Evolutionary conservation across 176 grass and related monocot genomes (phyloP).

Genomic region (Rhynchospora breviuscula): DNA sequence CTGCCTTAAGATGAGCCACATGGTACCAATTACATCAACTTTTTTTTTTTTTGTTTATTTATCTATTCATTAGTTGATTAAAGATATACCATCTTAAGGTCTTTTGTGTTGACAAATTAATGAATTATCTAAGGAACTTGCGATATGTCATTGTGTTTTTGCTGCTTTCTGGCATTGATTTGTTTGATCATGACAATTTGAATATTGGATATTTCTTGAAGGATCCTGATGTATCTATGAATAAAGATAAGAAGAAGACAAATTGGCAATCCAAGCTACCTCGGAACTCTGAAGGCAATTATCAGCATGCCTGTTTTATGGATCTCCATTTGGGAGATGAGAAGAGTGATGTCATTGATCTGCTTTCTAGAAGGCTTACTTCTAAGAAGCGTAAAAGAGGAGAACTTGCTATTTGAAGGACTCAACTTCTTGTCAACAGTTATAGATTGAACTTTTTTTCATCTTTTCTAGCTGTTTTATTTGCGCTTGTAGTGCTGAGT

Average conservation of each 20-base stretch:
- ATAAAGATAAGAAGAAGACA: background rate
- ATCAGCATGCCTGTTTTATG: background rate
- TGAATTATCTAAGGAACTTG: no score
- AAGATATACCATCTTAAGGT: background rate
- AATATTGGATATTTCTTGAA: background rate
- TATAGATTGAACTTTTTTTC: background rate
- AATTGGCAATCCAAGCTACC: slow-evolving; percentile 3
- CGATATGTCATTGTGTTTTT: no score
- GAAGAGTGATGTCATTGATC: background rate
- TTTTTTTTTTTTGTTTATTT: background rate
- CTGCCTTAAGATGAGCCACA: background rate
- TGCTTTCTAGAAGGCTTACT: background rate
- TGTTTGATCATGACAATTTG: slow-evolving; percentile 2
- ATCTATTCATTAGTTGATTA: background rate
- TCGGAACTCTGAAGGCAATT: background rate
- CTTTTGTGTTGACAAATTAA: background rate
- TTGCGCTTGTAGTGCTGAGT: background rate
- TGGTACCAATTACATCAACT: background rate
- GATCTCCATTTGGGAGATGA: background rate
- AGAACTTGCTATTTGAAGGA: background rate
- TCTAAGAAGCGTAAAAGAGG: slow-evolving; percentile 1
- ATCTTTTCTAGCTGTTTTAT: background rate
- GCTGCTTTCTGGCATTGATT: background rate
- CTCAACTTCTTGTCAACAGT: background rate
- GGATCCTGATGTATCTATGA: background rate